Conservation (phyloP, 225 moss, liverwort and hornwort genomes). For the Polytrichum formosum region DNA sequence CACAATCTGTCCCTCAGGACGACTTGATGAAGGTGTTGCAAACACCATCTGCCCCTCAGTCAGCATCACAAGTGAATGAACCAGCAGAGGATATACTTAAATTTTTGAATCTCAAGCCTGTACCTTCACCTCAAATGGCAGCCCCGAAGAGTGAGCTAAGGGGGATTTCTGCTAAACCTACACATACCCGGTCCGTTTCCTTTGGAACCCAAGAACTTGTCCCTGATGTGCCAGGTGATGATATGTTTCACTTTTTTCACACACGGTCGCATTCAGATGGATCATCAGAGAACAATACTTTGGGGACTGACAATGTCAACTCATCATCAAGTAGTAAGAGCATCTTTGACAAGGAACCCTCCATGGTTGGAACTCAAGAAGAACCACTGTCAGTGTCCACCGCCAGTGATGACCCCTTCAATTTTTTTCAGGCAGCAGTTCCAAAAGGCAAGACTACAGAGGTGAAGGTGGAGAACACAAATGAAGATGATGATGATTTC, state of each 20-base stretch:
- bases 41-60: conserved; percentile 25
- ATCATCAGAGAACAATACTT: conserved; percentile 16
- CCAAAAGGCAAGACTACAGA: conserved; percentile 14
- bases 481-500: conserved; percentile 27
- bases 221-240: conserved; percentile 47
- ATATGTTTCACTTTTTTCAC: conserved; percentile 60
- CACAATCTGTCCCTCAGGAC: conserved; percentile 24
- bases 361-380: conserved; percentile 1
- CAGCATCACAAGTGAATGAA: conserved; percentile 11
- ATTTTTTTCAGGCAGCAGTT: conserved; percentile 33
- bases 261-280: conserved; percentile 48
- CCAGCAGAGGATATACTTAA: conserved; percentile 36
- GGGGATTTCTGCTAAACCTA: conserved; percentile 13
- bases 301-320: conserved; percentile 15
- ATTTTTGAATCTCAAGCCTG: conserved; percentile 48
- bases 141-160: background rate
- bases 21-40: conserved; percentile 26
- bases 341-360: background rate
- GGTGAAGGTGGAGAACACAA: conserved; percentile 12
- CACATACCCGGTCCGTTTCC: conserved; percentile 37
- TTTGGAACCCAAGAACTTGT: conserved; percentile 44
- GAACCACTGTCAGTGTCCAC: background rate
- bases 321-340: conserved; percentile 12
- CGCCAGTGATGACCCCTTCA: conserved; percentile 33
- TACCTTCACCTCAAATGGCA: conserved; percentile 16